Evolutionary conservation across 306 rosid species (phyloP).

Genomic region (Hippophae rhamnoides): DNA sequence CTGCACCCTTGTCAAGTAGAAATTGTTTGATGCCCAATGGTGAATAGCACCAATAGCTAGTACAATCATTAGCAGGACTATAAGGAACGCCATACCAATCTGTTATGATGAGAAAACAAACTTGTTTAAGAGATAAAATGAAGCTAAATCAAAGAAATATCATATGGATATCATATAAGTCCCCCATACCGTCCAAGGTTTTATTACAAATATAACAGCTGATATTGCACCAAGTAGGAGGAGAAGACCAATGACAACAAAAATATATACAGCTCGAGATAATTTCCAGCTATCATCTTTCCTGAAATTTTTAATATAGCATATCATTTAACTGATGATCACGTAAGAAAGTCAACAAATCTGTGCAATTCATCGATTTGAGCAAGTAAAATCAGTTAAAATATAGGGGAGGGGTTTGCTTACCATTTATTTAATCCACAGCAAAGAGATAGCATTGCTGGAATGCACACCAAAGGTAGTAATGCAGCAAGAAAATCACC

Average conservation of each 20-base stretch:
- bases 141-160: constrained; percentile 1
- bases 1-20: constrained; percentile 89
- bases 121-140: constrained; percentile 13
- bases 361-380: constrained; percentile 3
- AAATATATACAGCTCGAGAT: constrained; percentile 77
- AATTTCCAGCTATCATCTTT: constrained; percentile 97
- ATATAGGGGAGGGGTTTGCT: constrained; percentile 19
- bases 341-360: constrained; percentile 12
- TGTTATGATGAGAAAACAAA: constrained; percentile 27
- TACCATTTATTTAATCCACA: constrained; percentile 92
- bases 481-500: constrained; percentile 96
- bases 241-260: constrained; percentile 82
- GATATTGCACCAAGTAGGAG: constrained; percentile 92
- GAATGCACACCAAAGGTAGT: constrained; percentile 89
- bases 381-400: not conserved
- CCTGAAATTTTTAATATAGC: constrained; percentile 43
- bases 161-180: not conserved
- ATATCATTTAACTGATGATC: constrained; percentile 16
- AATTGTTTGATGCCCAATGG: constrained; percentile 98
- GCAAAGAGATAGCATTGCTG: constrained; percentile 89
- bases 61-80: constrained; percentile 89
- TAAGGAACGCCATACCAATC: constrained; percentile 90
- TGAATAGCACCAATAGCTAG: constrained; percentile 90
- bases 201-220: constrained; percentile 73
- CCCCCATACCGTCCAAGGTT: constrained; percentile 91